Evolutionary conservation across 139 green algal species (phyloP).

Genomic region (Pleodorina starrii): DNA sequence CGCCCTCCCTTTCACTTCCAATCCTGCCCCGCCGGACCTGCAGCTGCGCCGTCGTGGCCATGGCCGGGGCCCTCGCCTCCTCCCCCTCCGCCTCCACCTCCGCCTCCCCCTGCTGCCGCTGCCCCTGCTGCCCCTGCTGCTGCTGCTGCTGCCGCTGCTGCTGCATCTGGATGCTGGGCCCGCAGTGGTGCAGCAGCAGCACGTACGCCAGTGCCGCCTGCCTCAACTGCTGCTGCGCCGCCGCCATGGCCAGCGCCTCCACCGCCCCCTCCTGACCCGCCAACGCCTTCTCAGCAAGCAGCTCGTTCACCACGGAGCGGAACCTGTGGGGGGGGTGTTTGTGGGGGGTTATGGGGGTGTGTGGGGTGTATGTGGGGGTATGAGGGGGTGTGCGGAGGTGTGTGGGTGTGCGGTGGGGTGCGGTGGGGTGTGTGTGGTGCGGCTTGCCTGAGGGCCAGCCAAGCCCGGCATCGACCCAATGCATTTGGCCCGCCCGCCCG

Average conservation of each 20-base stretch:
- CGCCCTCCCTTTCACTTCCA: not conserved
- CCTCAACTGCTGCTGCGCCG: conserved; percentile 40
- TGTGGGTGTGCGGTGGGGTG: too few relatives aligned
- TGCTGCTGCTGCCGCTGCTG: conserved; percentile 4
- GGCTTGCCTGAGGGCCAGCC: too few relatives aligned
- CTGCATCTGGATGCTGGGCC: not conserved
- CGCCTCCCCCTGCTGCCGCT: too few relatives aligned
- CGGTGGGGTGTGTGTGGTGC: too few relatives aligned
- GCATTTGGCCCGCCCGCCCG: too few relatives aligned
- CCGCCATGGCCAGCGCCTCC: conserved; percentile 46
- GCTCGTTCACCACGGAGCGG: conserved; percentile 52
- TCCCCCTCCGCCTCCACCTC: too few relatives aligned
- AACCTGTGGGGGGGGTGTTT: conserved; percentile 1
- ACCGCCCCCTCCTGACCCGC: conserved; percentile 54
- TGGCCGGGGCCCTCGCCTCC: not conserved
- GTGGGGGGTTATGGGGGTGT: too few relatives aligned
- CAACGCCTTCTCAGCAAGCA: conserved; percentile 43
- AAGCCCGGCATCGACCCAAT: too few relatives aligned
- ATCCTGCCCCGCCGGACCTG: not conserved
- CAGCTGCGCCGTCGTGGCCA: conserved; percentile 29
- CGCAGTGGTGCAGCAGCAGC: conserved; percentile 45
- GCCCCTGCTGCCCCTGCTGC: too few relatives aligned
- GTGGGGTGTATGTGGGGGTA: too few relatives aligned
- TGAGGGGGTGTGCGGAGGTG: too few relatives aligned
- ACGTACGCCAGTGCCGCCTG: conserved; percentile 50